Conservation (phyloP, 768 basidiomycete genomes). For the Hydnomerulius pinastri region DNA sequence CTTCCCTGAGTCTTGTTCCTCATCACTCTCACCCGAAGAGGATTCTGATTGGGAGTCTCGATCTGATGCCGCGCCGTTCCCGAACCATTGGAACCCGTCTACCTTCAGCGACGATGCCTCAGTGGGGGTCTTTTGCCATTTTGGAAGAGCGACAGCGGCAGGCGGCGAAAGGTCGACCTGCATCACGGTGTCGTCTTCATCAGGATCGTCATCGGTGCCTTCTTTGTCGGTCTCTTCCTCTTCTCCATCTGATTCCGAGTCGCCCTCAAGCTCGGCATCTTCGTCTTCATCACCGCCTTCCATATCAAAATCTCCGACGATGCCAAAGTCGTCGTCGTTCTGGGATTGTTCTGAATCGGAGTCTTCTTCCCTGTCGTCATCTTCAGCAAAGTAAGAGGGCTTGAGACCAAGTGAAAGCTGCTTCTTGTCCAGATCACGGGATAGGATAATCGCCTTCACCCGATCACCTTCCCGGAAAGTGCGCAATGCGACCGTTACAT, state of each 20-base stretch:
- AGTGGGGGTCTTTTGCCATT: neutral
- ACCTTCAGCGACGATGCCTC: slow-evolving; percentile 47
- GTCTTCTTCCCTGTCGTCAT: slow-evolving; percentile 52
- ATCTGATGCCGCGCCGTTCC: slow-evolving; percentile 34
- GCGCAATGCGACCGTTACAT: slow-evolving; percentile 73
- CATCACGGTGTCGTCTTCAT: slow-evolving; percentile 22
- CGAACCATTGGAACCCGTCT: slow-evolving; percentile 75
- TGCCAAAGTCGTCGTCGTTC: slow-evolving; percentile 32
- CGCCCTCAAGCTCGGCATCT: neutral
- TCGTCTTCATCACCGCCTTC: slow-evolving; percentile 11
- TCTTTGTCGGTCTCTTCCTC: slow-evolving; percentile 17
- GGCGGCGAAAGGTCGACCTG: slow-evolving; percentile 9
- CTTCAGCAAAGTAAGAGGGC: slow-evolving; percentile 79
- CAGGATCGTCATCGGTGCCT: slow-evolving; percentile 18
- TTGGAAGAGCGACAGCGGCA: neutral
- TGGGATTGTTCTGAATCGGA: slow-evolving; percentile 28
- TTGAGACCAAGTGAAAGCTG: slow-evolving; percentile 85
- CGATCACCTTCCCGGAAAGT: slow-evolving; percentile 86
- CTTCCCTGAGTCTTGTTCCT: slow-evolving; percentile 19
- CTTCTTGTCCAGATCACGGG: slow-evolving; percentile 73
- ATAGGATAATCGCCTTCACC: slow-evolving; percentile 76
- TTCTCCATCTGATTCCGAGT: slow-evolving; percentile 21
- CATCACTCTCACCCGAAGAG: slow-evolving; percentile 45
- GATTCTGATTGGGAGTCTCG: slow-evolving; percentile 44
- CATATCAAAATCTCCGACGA: slow-evolving; percentile 30